phyloP scores from a whole-genome alignment of 1,139 yeast species.

The Kazachstania sp. region DNA sequence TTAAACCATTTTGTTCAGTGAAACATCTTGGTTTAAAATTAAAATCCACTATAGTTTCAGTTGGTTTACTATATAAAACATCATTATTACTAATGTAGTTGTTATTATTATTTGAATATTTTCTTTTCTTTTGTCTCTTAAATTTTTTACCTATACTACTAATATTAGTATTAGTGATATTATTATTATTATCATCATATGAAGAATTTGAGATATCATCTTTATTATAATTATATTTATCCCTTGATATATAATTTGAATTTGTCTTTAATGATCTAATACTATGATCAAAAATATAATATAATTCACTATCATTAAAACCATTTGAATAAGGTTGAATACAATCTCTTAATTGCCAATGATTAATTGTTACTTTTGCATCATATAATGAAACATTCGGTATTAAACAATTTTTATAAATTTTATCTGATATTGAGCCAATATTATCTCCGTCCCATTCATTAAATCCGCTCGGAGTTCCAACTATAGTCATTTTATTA shows the following conservation, averaged over 20 bases:
- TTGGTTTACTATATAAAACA: conserved; percentile 15
- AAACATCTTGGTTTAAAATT: conserved; percentile 64
- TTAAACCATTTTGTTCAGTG: conserved; percentile 47
- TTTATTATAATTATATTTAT: background rate
- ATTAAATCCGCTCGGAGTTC: conserved; percentile 6
- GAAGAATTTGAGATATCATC: background rate
- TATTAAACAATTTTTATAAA: conserved; percentile 29
- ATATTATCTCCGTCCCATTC: conserved; percentile 17
- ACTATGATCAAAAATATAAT: conserved; percentile 43
- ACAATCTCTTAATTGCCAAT: conserved; percentile 85
- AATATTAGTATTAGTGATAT: too few relatives aligned
- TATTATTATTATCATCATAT: background rate
- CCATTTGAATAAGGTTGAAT: conserved; percentile 39
- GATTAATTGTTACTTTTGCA: conserved; percentile 39
- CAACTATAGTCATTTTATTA: conserved; percentile 19
- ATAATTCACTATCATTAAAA: conserved; percentile 34
- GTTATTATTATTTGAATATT: background rate
- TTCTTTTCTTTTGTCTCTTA: background rate
- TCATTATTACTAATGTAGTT: conserved; percentile 5
- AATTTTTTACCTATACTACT: background rate
- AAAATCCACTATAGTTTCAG: conserved; percentile 39
- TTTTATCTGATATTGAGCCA: conserved; percentile 17
- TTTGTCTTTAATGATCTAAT: conserved; percentile 39
- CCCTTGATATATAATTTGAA: conserved; percentile 7
- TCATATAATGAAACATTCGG: conserved; percentile 28